Base-by-base conservation (phyloP, 345 rosid species). In the Arabidopsis suecica region DNA sequence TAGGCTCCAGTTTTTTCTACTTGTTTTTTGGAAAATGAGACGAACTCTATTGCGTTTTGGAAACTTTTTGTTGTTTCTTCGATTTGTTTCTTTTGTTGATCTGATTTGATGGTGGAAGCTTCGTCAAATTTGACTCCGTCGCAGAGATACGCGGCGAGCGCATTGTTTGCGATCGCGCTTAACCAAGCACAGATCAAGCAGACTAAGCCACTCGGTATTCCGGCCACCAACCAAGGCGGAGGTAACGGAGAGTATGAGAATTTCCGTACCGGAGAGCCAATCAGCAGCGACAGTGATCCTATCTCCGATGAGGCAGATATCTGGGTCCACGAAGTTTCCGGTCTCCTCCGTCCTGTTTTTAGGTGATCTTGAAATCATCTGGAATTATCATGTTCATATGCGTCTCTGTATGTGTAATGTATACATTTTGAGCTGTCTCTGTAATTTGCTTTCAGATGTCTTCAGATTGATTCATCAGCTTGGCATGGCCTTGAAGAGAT, bases 401-500 rank as follows among this genome's bases (percentile, higher is more conserved):
- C n/a, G 13, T 57, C 10, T n/a, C 3, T 3, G 16, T n/a, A 64
- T 57, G 18, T 75, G 54, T 41, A 22, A 65, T 63, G 61, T 71
- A 23, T 41, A 28, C 41, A 54, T 41, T 14, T 60, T 71, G 44
- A 38, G 65, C 33, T 7, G 16, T 33, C 13, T 48, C 1, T 71
- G 16, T 42, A 5, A 45, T 58, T 72, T 18, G 58, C 33, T 61
- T 75, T 56, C 74, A 95, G 97, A 59, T 86, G 86, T 81, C 82
- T 95, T 54, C 91, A 85, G 59, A 85, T 95, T 34, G 91, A 92
- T 28, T 60, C 87, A 3, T 64, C 80, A 2, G 96, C 97, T 16
- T 95, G 97, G 99, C 81, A 66, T 69, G 99, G 93, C 36, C 84
- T 95, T 0, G 94, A 95, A 80, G 94, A 95, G 71, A 88, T 96